phyloP scores from a whole-genome alignment of 768 basidiomycete species.

The Boletus huronensis region DNA sequence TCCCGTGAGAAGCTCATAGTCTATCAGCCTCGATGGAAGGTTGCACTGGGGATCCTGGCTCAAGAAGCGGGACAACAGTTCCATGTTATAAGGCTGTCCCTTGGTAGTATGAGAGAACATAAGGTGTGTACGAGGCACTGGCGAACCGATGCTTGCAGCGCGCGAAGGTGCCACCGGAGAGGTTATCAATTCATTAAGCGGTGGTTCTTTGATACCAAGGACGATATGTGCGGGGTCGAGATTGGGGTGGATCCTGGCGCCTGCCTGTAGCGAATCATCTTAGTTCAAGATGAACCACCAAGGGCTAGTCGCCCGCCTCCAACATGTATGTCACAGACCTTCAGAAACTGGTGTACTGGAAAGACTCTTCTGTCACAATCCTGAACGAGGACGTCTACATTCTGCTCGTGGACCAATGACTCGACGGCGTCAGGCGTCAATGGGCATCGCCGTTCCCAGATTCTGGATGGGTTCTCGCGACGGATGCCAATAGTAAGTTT shows the following conservation, averaged over 20 bases:
- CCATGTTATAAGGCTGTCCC: slow-evolving; percentile 83
- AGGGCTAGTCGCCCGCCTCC: neutral
- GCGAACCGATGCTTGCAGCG: slow-evolving; percentile 11
- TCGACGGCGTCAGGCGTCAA: slow-evolving; percentile 74
- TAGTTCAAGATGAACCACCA: neutral
- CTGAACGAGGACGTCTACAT: slow-evolving; percentile 69
- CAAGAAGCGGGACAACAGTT: slow-evolving; percentile 66
- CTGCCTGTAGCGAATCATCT: slow-evolving; percentile 53
- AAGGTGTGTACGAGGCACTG: slow-evolving; percentile 62
- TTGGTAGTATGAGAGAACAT: slow-evolving; percentile 95
- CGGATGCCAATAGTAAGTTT: slow-evolving; percentile 54
- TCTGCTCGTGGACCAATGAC: slow-evolving; percentile 51
- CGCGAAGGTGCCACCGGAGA: slow-evolving; percentile 34
- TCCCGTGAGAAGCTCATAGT: slow-evolving; percentile 79
- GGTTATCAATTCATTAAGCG: slow-evolving; percentile 57
- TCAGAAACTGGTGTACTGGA: slow-evolving; percentile 53
- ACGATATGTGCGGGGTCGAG: slow-evolving; percentile 68
- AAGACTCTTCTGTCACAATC: slow-evolving; percentile 76
- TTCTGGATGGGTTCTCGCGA: slow-evolving; percentile 72
- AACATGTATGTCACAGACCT: slow-evolving; percentile 41
- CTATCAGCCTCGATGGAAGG: slow-evolving; percentile 57
- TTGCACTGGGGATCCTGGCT: slow-evolving; percentile 22
- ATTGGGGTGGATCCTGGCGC: slow-evolving; percentile 59
- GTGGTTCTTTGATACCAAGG: slow-evolving; percentile 87
- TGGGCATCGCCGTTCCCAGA: slow-evolving; percentile 87